Evolutionary conservation across 345 rosid genomes (phyloP), one percentile per base, ranked within the genome.

Genomic region (Trapa incisa): DNA sequence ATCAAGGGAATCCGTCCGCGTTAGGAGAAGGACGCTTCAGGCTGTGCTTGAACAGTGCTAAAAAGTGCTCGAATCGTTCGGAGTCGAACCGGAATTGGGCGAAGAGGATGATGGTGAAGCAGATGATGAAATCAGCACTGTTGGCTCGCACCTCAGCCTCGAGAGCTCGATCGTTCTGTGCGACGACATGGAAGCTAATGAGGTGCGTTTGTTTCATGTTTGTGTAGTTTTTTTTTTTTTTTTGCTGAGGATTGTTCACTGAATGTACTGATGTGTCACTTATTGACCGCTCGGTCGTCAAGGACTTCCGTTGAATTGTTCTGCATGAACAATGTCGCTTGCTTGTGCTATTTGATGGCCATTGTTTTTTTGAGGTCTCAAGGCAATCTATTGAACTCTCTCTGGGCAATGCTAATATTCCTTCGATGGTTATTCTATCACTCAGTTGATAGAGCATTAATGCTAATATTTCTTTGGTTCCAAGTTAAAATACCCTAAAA

Each of bases 31-130:
- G 78, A 84, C 97, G 62, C 70, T 94, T 73, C 83, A 81, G 78
- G 80, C 75, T 36, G 80, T 94, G 75, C 88, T 91, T 50, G 85
- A 81, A 68, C 89, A 87, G 86, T 91, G 97, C 70, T 96, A 91
- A 70, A 83, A 81, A 80, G 91, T 97, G 76, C 84, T 94, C 43
- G 87, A 89, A 73, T 71, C 74, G 68, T 78, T 94, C 39, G 73
- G 79, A 37, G 65, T 77, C 38, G 61, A 67, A 61, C 84, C 70
- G 42, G 75, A 58, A 36, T 80, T 29, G 13, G 81, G 65, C 17
- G 71, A 73, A 41, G 85, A 74, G 1, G 78, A 43, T 15, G 80
- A 66, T 2, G 75, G 63, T 32, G 68, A 52, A 32, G 65, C 38
- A 9, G 72, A 33, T 6, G 72, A 47, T 1, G 75, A 42, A 16